These are phyloP conservation scores for Diaporthe vexans DNA, from an alignment of 2,329 filamentous ascomycete species.

Conservation along the genomic window DNA sequence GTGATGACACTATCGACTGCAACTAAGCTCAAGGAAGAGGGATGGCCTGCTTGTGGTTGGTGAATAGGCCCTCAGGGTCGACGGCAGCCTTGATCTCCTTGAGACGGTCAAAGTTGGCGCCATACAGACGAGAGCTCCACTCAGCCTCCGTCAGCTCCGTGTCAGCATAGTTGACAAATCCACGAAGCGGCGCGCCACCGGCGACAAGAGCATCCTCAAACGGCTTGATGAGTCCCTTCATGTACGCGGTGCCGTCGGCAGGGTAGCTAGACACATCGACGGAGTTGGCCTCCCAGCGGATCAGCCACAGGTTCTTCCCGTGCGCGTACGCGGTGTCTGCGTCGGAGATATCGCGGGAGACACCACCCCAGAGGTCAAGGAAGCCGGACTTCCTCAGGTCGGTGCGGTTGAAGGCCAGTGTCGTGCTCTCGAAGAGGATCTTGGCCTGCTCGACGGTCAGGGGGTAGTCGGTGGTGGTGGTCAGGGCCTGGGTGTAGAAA, in stretches of 20 bases:
- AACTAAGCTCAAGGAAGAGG: neutral
- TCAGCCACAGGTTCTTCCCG: constrained; percentile 15
- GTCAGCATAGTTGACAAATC: constrained; percentile 16
- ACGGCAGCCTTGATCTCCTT: constrained; percentile 19
- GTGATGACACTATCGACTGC: neutral
- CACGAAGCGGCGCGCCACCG: neutral
- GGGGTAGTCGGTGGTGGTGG: constrained; percentile 17
- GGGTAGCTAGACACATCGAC: constrained; percentile 15
- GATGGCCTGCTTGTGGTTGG: constrained; percentile 11
- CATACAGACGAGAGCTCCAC: constrained; percentile 15
- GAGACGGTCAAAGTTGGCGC: constrained; percentile 11
- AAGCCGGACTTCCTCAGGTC: constrained; percentile 11
- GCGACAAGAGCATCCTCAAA: constrained; percentile 7
- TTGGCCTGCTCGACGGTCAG: constrained; percentile 14
- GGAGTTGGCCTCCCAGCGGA: constrained; percentile 19
- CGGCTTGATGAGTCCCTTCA: constrained; percentile 11
- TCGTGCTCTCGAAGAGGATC: constrained; percentile 13
- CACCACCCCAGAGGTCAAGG: constrained; percentile 18
- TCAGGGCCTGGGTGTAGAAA: constrained; percentile 25
- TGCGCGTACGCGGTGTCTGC: constrained; percentile 17
- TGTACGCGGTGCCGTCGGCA: neutral
- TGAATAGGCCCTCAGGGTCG: constrained; percentile 3
- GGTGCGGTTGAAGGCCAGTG: constrained; percentile 21
- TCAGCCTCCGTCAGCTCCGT: constrained; percentile 17
- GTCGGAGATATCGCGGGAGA: constrained; percentile 20